These are phyloP conservation scores for Adansonia digitata DNA, from an alignment of 345 rosid species.

Conservation along the genomic window DNA sequence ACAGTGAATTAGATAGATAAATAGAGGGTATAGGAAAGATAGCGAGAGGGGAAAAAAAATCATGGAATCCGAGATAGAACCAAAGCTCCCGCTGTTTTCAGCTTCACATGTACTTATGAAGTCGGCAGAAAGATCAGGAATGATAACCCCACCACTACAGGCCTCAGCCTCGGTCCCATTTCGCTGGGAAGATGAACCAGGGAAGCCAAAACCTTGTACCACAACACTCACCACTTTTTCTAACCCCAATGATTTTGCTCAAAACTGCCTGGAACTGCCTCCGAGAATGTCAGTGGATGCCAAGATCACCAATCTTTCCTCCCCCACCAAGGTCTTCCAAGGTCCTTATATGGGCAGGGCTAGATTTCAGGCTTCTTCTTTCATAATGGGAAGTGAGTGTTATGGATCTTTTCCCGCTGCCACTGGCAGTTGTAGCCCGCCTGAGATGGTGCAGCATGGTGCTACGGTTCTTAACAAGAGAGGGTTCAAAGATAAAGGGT, in stretches of 20 bases:
- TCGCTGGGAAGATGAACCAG: constrained; percentile 87
- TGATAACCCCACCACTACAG: constrained; percentile 55
- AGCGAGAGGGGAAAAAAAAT: not conserved
- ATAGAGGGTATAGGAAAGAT: not conserved
- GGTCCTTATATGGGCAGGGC: constrained; percentile 30
- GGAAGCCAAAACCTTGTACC: constrained; percentile 63
- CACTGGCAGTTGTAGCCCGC: constrained; percentile 22
- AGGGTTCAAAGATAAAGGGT: constrained; percentile 30
- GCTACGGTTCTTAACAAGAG: constrained; percentile 17
- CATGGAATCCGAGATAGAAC: constrained; percentile 29
- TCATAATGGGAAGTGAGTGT: constrained; percentile 28
- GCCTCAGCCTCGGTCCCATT: constrained; percentile 73
- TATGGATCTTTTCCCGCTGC: constrained; percentile 36
- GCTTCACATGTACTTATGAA: constrained; percentile 30
- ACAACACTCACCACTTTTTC: constrained; percentile 12
- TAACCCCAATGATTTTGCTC: constrained; percentile 24
- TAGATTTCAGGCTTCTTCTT: constrained; percentile 29
- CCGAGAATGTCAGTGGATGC: constrained; percentile 54
- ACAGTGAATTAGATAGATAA: not conserved
- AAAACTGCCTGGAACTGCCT: constrained; percentile 53
- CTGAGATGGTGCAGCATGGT: constrained; percentile 25
- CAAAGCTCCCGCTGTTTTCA: constrained; percentile 36
- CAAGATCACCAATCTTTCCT: constrained; percentile 32
- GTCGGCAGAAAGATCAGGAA: constrained; percentile 55
- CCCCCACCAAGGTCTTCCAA: constrained; percentile 43